phyloP scores from a whole-genome alignment of 805 yeast species.

The Yarrowia yakushimensis region DNA sequence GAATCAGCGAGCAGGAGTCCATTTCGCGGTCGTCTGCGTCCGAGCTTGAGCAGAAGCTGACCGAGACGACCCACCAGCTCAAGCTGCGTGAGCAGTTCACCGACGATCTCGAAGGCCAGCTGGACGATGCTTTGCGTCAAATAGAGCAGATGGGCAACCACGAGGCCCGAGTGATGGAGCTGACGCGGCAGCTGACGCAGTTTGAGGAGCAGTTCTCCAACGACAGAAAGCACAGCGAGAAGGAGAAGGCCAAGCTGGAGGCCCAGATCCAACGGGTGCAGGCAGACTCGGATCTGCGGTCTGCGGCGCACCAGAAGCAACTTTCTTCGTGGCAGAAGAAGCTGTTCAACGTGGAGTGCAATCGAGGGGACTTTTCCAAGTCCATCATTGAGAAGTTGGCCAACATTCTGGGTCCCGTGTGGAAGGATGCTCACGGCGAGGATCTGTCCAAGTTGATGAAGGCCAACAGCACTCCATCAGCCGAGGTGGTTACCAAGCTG shows the following conservation, averaged over 20 bases:
- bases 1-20: constrained; percentile 1
- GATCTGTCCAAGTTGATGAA: not conserved
- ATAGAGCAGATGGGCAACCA: constrained; percentile 17
- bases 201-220: not conserved
- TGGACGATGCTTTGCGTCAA: not conserved
- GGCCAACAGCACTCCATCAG: constrained; percentile 12
- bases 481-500: constrained; percentile 14
- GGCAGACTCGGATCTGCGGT: constrained; percentile 1
- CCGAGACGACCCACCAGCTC: not conserved
- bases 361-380: constrained; percentile 15
- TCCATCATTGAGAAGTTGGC: constrained; percentile 19
- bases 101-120: not conserved
- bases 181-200: constrained; percentile 2
- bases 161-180: constrained; percentile 17
- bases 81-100: not conserved
- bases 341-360: constrained; percentile 22
- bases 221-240: constrained; percentile 9
- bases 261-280: constrained; percentile 1
- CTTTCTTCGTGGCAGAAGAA: constrained; percentile 19
- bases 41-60: not conserved
- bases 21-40: not conserved
- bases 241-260: not conserved
- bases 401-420: constrained; percentile 3
- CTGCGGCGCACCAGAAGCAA: constrained; percentile 14
- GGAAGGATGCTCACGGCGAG: constrained; percentile 2